Conservation (phyloP, 208 protist genomes). For the Trichomonas tenax region DNA sequence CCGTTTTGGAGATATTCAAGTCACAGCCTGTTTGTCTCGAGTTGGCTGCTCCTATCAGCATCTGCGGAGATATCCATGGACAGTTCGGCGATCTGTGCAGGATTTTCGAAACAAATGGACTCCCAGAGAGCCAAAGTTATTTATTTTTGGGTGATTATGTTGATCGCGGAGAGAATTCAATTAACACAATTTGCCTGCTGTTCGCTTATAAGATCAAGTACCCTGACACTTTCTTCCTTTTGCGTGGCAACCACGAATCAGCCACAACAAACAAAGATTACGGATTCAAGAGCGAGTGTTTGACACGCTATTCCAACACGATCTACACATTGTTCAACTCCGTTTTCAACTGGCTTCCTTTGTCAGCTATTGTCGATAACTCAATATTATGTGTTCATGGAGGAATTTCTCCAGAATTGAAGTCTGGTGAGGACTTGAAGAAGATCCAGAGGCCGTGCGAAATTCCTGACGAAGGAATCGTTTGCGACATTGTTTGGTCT, state of each 20-base stretch:
- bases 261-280: slow-evolving; percentile 87
- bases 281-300: slow-evolving; percentile 69
- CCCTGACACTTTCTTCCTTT: slow-evolving; percentile 76
- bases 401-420: slow-evolving; percentile 40
- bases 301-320: slow-evolving; percentile 85
- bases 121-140: neutral
- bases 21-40: slow-evolving; percentile 50
- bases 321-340: slow-evolving; percentile 97
- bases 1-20: neutral
- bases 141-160: slow-evolving; percentile 15
- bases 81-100: slow-evolving; percentile 98
- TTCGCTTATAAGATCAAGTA: slow-evolving; percentile 21
- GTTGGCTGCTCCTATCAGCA: slow-evolving; percentile 49
- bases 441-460: slow-evolving; percentile 85
- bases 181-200: slow-evolving; percentile 5
- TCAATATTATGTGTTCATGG: slow-evolving; percentile 92
- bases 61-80: slow-evolving; percentile 89
- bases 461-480: slow-evolving; percentile 90
- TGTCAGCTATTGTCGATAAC: slow-evolving; percentile 92
- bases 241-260: slow-evolving; percentile 95
- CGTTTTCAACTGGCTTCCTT: slow-evolving; percentile 94
- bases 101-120: slow-evolving; percentile 86
- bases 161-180: neutral
- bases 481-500: slow-evolving; percentile 97
- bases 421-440: slow-evolving; percentile 64